Percentiles rank a stretch among this genome's conserved stretches.
These are phyloP conservation scores for Huntiella abstrusa DNA, from an alignment of 2,329 filamentous ascomycete species.

Conservation along the genomic window DNA sequence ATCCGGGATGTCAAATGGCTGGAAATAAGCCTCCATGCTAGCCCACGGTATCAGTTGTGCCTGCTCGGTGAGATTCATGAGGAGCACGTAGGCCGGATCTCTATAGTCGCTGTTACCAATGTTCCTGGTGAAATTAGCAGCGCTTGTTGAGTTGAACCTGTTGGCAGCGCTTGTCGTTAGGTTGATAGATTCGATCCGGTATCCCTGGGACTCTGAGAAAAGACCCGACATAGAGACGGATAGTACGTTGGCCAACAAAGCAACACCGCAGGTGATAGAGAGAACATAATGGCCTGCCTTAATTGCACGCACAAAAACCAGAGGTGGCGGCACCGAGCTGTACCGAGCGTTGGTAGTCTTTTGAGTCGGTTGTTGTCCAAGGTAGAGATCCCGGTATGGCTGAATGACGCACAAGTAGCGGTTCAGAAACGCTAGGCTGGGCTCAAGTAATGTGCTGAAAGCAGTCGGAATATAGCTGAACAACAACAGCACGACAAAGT, in stretches of 20 bases:
- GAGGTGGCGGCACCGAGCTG: slow-evolving; percentile 34
- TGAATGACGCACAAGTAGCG: slow-evolving; percentile 33
- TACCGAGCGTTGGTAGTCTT: slow-evolving; percentile 28
- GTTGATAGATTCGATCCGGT: neutral
- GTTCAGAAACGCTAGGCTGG: slow-evolving; percentile 36
- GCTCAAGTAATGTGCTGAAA: slow-evolving; percentile 36
- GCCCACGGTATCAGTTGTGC: slow-evolving; percentile 32
- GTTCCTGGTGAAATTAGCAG: slow-evolving; percentile 11
- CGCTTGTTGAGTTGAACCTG: neutral
- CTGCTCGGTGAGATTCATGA: slow-evolving; percentile 24
- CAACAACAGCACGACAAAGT: slow-evolving; percentile 21
- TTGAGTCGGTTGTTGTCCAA: slow-evolving; percentile 17
- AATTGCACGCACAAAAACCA: slow-evolving; percentile 27
- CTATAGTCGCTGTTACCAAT: slow-evolving; percentile 18
- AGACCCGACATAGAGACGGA: slow-evolving; percentile 32
- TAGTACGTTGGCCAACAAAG: slow-evolving; percentile 32
- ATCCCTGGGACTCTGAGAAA: slow-evolving; percentile 22
- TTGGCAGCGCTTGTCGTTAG: neutral
- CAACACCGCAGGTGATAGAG: slow-evolving; percentile 26
- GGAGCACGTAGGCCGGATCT: slow-evolving; percentile 2
- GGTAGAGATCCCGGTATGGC: slow-evolving; percentile 31
- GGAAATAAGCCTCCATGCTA: slow-evolving; percentile 25
- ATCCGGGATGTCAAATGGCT: slow-evolving; percentile 20
- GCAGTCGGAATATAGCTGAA: slow-evolving; percentile 34
- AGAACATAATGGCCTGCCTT: slow-evolving; percentile 27